phyloP scores from a whole-genome alignment of 129 eudicot species.

The Tanacetum coccineum region DNA sequence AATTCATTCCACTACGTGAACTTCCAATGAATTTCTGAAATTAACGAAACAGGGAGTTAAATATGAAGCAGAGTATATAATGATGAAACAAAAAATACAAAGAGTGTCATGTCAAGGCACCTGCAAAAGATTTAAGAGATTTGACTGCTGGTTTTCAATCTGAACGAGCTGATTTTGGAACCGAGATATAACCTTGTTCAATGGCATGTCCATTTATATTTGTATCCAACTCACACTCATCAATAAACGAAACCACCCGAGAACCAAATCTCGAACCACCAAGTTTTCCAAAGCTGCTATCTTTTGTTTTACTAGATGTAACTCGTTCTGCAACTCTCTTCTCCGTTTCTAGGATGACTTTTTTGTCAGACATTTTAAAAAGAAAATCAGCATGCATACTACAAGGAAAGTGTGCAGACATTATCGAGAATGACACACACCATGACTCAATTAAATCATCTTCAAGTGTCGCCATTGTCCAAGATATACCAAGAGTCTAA shows the following conservation, averaged over 20 bases:
- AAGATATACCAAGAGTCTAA: slow-evolving; percentile 7
- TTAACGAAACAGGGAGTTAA: neutral
- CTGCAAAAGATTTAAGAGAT: slow-evolving; percentile 77
- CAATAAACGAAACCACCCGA: slow-evolving; percentile 67
- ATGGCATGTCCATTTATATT: slow-evolving; percentile 21
- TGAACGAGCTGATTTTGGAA: slow-evolving; percentile 73
- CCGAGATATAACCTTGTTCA: slow-evolving; percentile 43
- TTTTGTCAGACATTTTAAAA: slow-evolving; percentile 17
- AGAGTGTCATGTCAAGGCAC: slow-evolving; percentile 27
- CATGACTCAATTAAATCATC: neutral
- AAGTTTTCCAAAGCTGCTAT: too few species aligned
- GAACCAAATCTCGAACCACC: slow-evolving; percentile 35
- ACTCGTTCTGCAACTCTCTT: slow-evolving; percentile 18
- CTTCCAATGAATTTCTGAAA: slow-evolving; percentile 79
- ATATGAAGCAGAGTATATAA: neutral
- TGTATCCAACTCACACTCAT: slow-evolving; percentile 27
- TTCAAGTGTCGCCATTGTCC: slow-evolving; percentile 17
- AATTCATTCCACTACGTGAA: slow-evolving; percentile 84
- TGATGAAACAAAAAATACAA: neutral
- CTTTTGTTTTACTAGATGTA: slow-evolving; percentile 22
- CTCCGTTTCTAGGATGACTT: slow-evolving; percentile 28
- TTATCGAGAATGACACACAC: slow-evolving; percentile 15
- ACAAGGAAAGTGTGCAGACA: slow-evolving; percentile 23
- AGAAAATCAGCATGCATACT: slow-evolving; percentile 4
- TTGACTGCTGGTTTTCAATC: slow-evolving; percentile 88